Percentiles rank a stretch among this genome's conserved stretches.
These are phyloP conservation scores for Sugiyamaella neomexicana DNA, from an alignment of 1,139 yeast species.

Conservation along the genomic window DNA sequence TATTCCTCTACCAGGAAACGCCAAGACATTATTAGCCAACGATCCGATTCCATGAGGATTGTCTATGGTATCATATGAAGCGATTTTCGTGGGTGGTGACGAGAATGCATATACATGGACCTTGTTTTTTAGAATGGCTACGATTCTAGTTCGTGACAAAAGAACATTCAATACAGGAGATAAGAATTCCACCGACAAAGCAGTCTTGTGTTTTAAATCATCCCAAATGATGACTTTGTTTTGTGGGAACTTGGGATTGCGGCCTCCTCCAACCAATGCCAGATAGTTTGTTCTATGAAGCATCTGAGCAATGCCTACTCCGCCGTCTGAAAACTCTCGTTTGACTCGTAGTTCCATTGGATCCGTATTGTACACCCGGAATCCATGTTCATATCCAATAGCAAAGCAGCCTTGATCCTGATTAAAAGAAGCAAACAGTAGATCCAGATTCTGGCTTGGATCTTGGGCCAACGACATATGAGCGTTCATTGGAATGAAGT, in stretches of 20 bases:
- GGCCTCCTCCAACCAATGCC: slow-evolving; percentile 88
- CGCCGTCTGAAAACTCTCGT: slow-evolving; percentile 51
- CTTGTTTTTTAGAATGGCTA: slow-evolving; percentile 66
- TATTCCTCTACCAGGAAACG: slow-evolving; percentile 58
- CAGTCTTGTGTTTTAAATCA: slow-evolving; percentile 74
- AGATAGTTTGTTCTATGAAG: slow-evolving; percentile 86
- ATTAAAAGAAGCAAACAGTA: slow-evolving; percentile 69
- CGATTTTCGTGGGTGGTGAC: slow-evolving; percentile 69
- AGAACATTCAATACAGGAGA: slow-evolving; percentile 73
- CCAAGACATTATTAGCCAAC: slow-evolving; percentile 54
- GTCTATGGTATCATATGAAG: slow-evolving; percentile 68
- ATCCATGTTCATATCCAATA: slow-evolving; percentile 76
- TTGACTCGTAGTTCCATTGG: slow-evolving; percentile 81
- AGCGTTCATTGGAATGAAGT: slow-evolving; percentile 13
- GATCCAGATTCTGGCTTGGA: slow-evolving; percentile 29
- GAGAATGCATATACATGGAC: slow-evolving; percentile 78
- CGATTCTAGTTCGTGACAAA: slow-evolving; percentile 70
- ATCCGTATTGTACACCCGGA: slow-evolving; percentile 81
- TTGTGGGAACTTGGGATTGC: slow-evolving; percentile 70
- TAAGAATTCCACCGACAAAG: slow-evolving; percentile 72
- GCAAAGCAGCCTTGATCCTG: slow-evolving; percentile 93
- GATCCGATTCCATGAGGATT: slow-evolving; percentile 73
- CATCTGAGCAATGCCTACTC: slow-evolving; percentile 78
- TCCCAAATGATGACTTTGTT: slow-evolving; percentile 86
- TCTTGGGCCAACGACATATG: slow-evolving; percentile 15